phyloP scores from a whole-genome alignment of 2,329 filamentous ascomycete species.

The Ilyonectria sp. region DNA sequence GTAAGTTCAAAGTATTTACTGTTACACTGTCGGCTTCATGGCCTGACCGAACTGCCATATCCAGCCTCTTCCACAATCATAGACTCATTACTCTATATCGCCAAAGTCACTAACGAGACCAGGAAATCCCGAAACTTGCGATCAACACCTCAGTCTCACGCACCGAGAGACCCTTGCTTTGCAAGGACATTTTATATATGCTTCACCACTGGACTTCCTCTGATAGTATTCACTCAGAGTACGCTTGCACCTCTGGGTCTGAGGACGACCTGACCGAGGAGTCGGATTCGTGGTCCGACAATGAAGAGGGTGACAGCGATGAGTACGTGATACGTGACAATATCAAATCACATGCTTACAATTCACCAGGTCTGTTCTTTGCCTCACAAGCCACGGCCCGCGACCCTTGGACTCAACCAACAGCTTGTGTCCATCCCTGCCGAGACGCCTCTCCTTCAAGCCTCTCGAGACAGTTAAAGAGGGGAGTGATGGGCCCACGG shows the following conservation, averaged over 20 bases:
- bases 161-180: conserved; percentile 19
- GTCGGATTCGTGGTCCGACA: conserved; percentile 38
- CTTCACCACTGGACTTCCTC: conserved; percentile 15
- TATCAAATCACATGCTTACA: conserved; percentile 4
- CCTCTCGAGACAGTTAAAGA: conserved; percentile 22
- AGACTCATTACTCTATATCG: not conserved
- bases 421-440: conserved; percentile 22
- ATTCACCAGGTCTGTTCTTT: conserved; percentile 33
- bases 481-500: not conserved
- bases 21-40: no score
- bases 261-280: conserved; percentile 39
- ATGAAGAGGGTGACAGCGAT: conserved; percentile 43
- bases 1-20: not conserved
- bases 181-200: conserved; percentile 14
- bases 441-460: conserved; percentile 30
- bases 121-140: not conserved
- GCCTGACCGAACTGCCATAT: not conserved
- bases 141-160: not conserved
- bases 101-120: conserved; percentile 9
- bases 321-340: conserved; percentile 32
- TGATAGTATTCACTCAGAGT: conserved; percentile 29
- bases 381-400: conserved; percentile 31
- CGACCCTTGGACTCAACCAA: conserved; percentile 24
- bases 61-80: not conserved
- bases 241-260: conserved; percentile 40